Base-by-base conservation (phyloP, 257 asterid species). In the Perilla frutescens region DNA sequence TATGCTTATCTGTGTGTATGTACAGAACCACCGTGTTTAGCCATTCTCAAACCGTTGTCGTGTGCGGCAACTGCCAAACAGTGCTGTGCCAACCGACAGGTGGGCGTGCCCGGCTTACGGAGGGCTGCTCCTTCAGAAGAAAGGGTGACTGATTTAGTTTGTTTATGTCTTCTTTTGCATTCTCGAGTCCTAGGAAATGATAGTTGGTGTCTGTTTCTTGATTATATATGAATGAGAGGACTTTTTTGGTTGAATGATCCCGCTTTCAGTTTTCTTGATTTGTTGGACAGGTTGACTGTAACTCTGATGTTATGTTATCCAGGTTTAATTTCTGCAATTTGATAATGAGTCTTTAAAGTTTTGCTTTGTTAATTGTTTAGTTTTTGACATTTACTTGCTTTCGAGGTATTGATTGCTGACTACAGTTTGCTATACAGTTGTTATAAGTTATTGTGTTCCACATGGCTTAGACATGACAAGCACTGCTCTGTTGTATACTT, bases 111-210 rank as follows among this genome's bases (percentile, higher is more conserved):
- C 76, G 91, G 7, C 94, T 88, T 54, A 88, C 88, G 0, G 94
- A 88, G 77, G 95, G 95, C 1, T 88, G 95, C 75, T 86, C 95
- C 58, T 88, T 86, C 87, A 71, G 91, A 73, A 84, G 83, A 74
- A 88, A 88, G 85, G 90, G 95, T 9, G 91, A 88, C 12, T 88
- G 45, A 81, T 48, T 43, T 48, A 12, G 53, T 48, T 10, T 48
- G 53, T 12, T 12, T 48, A 12, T 48, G 50, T 4, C 11, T 48
- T 48, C 3, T n/a, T 48, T 48, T 48, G 53, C 15, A 48, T 2
- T 11, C 14, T 48, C 12, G 50, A 45, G 4, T 10, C n/a, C 1
- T 8, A 48, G 53, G 15, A 11, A 48, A 48, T 48, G 15, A n/a
- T 14, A 11, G 1, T 48, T 48, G n/a, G 53, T 12, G 53, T 11